Evolutionary conservation across 306 rosid species (phyloP), one percentile per base, ranked within the genome.

Genomic region (Prosopis cineraria): DNA sequence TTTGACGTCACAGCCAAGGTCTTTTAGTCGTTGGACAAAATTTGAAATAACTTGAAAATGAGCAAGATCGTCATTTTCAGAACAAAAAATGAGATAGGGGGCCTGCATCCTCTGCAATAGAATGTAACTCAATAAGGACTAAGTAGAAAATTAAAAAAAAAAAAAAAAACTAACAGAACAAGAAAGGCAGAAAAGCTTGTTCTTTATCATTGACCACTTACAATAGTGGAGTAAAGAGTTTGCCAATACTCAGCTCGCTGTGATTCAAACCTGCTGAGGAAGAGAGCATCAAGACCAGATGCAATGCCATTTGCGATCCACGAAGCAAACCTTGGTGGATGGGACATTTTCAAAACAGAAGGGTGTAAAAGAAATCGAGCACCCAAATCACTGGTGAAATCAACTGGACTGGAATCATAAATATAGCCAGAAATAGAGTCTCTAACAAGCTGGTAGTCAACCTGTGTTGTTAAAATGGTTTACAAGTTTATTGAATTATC

Each of bases 231-330:
- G 78, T 91, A 95, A 27, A 95, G 90, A 78, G 96, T 95, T 81
- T 84, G 98, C 99, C 99, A 95, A 80, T 85, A 90, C 68, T 91
- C 98, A 6, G 99, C 99, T 29, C 98, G 97, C 12, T 95, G 93
- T 64, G 94, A 82, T 82, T 95, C 99, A 82, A 95, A 91, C 85
- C 90, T 88, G 79, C 80, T 84, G 82, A 91, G 97, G 86, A 95
- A 95, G 81, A 95, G 84, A 45, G 91, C 85, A 88, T 95, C 94
- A 75, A 95, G 98, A 73, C 98, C 91, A 74, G 97, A 91, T 71
- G 99, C 88, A 78, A 95, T 85, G 74, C 89, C 77, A 80, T 91
- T 86, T 47, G 90, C 93, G 58, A 89, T 39, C 99, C 98, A 90
- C 58, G 93, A 88, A 69, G 89, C 89, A 37, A 95, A 80, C 83